Percentiles rank a stretch among this genome's conserved stretches.
Evolutionary conservation across 495 filamentous ascomycete species (phyloP).

Genomic region (Neurospora tetraspora): DNA sequence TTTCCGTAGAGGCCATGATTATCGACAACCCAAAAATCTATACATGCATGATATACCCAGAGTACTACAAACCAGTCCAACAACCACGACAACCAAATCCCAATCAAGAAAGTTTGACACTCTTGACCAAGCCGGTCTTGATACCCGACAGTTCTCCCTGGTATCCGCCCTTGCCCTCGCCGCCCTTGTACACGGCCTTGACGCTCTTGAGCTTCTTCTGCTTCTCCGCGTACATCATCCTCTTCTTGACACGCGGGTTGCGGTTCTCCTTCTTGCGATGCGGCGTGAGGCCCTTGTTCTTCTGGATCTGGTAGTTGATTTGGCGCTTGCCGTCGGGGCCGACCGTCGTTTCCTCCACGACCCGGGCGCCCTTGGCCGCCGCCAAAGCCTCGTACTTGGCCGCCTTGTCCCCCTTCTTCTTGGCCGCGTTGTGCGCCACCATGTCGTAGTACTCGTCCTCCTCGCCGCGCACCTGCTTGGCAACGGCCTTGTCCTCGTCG

Average conservation of each 20-base stretch:
- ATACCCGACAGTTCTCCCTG: constrained; percentile 91
- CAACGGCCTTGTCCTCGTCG: constrained; percentile 44
- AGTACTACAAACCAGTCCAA: background rate
- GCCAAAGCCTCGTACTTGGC: constrained; percentile 34
- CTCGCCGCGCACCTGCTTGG: constrained; percentile 38
- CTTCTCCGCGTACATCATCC: constrained; percentile 84
- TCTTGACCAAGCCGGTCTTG: constrained; percentile 86
- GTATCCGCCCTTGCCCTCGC: constrained; percentile 80
- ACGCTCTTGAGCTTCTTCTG: constrained; percentile 86
- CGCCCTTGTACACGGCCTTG: constrained; percentile 77
- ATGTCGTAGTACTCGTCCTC: constrained; percentile 84
- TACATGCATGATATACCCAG: background rate
- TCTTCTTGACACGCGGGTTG: constrained; percentile 96
- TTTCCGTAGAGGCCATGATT: background rate
- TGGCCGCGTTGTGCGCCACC: constrained; percentile 55
- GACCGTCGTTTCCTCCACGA: constrained; percentile 51
- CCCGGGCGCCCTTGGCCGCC: constrained; percentile 38
- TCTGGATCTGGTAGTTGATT: constrained; percentile 85
- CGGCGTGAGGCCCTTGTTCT: constrained; percentile 91
- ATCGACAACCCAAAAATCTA: background rate
- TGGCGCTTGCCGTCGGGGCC: constrained; percentile 72
- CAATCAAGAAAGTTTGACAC: constrained; percentile 61
- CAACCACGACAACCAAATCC: background rate
- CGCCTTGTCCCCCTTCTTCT: constrained; percentile 67
- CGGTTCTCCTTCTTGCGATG: constrained; percentile 83